phyloP scores from a whole-genome alignment of 257 asterid species.

The Solanum habrochaites region DNA sequence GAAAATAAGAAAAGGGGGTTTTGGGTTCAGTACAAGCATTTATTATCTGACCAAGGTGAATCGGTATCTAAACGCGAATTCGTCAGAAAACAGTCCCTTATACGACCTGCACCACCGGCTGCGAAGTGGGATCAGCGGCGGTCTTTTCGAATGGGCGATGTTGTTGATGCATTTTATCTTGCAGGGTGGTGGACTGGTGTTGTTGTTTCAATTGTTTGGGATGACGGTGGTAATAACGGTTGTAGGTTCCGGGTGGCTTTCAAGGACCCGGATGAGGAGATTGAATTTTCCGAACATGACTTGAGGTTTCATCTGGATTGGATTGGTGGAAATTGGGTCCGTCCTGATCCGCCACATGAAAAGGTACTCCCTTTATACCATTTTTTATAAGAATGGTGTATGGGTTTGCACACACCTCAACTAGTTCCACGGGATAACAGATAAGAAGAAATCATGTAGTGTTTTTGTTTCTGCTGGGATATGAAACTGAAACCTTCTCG shows the following conservation, averaged over 20 bases:
- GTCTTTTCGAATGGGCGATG: not conserved
- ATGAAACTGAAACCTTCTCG: not conserved
- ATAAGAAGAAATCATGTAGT: not conserved
- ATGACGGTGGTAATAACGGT: not conserved
- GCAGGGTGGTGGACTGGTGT: not conserved
- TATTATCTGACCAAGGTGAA: not conserved
- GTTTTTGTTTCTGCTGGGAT: not conserved
- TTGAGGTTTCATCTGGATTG: not conserved
- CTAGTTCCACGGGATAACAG: not conserved
- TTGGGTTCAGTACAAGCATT: not conserved
- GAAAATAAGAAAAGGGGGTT: not conserved
- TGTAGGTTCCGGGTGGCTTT: not conserved
- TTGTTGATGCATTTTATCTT: not conserved
- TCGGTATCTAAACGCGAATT: not conserved
- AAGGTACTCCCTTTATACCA: not conserved
- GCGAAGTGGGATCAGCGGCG: not conserved
- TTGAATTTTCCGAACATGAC: not conserved
- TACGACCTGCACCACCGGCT: not conserved
- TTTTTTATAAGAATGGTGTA: not conserved
- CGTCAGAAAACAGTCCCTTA: not conserved
- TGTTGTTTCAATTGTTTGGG: not conserved
- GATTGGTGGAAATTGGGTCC: not conserved
- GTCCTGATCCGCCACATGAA: not conserved
- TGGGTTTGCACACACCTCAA: not conserved
- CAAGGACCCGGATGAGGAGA: not conserved